phyloP scores from a whole-genome alignment of 345 rosid genomes.

The Noccaea bulbosa region DNA sequence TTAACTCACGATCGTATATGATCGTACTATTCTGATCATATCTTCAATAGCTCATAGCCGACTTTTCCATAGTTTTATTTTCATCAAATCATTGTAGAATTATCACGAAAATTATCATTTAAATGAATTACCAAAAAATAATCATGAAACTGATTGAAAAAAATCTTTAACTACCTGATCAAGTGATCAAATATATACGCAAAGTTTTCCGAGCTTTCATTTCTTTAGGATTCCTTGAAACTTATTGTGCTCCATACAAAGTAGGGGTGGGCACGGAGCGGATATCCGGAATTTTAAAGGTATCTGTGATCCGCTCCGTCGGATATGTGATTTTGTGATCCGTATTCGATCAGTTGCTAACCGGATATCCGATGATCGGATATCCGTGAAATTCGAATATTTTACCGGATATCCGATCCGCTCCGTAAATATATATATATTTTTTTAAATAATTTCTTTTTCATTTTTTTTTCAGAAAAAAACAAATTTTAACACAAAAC shows the following conservation, averaged over 20 bases:
- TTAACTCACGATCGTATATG: background rate
- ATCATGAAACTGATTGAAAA: background rate
- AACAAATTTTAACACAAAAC: too few species aligned
- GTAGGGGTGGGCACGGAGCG: too few species aligned
- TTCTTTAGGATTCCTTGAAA: slow-evolving; percentile 4
- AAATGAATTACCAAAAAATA: background rate
- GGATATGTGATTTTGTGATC: too few species aligned
- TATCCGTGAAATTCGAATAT: too few species aligned
- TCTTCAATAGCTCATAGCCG: background rate
- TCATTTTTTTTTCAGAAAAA: too few species aligned
- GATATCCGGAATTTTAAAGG: too few species aligned
- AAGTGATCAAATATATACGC: background rate
- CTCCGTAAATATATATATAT: too few species aligned
- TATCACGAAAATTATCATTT: background rate
- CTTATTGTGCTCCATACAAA: background rate
- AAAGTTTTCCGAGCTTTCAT: background rate
- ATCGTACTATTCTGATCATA: background rate
- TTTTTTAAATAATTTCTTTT: too few species aligned
- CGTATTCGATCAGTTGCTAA: too few species aligned
- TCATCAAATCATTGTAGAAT: slow-evolving; percentile 10
- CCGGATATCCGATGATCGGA: too few species aligned
- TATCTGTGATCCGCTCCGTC: too few species aligned
- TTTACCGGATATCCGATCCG: too few species aligned
- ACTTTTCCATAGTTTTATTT: background rate
- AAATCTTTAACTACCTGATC: background rate